phyloP scores from a whole-genome alignment of 2,329 filamentous ascomycete genomes.

The Penicillium sp. region DNA sequence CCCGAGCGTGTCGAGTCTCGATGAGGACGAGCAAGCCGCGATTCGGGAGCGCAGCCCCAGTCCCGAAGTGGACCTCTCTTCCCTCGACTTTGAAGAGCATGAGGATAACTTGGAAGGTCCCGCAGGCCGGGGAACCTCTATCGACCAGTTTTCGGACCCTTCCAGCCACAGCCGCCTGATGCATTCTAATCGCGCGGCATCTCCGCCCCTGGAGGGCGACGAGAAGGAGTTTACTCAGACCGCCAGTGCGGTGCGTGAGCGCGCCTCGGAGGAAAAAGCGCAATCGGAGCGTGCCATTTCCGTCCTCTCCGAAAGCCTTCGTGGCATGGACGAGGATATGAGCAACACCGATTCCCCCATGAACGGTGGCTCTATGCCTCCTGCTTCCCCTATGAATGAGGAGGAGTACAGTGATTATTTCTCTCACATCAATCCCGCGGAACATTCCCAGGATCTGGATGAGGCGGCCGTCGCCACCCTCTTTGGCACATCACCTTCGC shows the following conservation, averaged over 20 bases:
- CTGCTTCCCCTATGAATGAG: constrained; percentile 30
- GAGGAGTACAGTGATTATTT: constrained; percentile 36
- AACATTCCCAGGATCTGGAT: constrained; percentile 28
- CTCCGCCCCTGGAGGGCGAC: constrained; percentile 85
- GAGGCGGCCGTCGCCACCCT: constrained; percentile 34
- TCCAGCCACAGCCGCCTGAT: constrained; percentile 55
- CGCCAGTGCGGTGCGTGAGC: constrained; percentile 71
- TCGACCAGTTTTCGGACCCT: constrained; percentile 50
- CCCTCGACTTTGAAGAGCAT: constrained; percentile 73
- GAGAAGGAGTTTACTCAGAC: constrained; percentile 97
- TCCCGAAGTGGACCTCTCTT: constrained; percentile 86
- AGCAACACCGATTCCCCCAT: constrained; percentile 29
- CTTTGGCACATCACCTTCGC: constrained; percentile 42
- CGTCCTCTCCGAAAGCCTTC: constrained; percentile 45
- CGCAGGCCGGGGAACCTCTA: constrained; percentile 57
- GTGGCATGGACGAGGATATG: constrained; percentile 29
- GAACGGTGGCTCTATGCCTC: constrained; percentile 30
- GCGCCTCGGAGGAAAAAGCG: constrained; percentile 40
- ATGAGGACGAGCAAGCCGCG: constrained; percentile 67
- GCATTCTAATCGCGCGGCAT: constrained; percentile 67
- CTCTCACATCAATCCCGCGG: constrained; percentile 25
- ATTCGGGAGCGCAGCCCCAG: constrained; percentile 69
- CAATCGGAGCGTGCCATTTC: constrained; percentile 30
- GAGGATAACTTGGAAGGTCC: constrained; percentile 52
- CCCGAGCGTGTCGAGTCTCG: constrained; percentile 72